Evolutionary conservation across 108 stramenopile species (phyloP).

Genomic region (Fragilaria radians): DNA sequence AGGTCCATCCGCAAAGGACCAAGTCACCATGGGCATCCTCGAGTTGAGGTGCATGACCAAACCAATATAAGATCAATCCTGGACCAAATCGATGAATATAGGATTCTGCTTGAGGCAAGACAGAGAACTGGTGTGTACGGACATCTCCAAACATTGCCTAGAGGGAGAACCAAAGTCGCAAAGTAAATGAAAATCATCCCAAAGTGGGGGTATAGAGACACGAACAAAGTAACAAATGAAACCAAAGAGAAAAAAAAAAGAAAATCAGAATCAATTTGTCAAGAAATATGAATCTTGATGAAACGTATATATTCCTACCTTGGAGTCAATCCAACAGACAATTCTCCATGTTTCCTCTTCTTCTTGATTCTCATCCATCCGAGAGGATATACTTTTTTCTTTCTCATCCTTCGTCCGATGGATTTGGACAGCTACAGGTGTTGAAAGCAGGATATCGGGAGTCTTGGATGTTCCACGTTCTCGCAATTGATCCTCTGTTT

Average conservation of each 20-base stretch:
- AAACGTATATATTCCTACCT: conserved; percentile 34
- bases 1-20: conserved; percentile 44
- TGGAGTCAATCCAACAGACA: conserved; percentile 85
- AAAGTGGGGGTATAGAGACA: neutral
- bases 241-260: neutral
- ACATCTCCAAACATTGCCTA: conserved; percentile 79
- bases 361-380: conserved; percentile 12
- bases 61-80: conserved; percentile 78
- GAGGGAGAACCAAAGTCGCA: too few species aligned
- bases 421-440: conserved; percentile 38
- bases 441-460: conserved; percentile 66
- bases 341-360: conserved; percentile 59
- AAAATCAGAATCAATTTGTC: too few species aligned
- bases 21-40: conserved; percentile 59
- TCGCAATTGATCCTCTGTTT: conserved; percentile 70
- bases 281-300: too few species aligned
- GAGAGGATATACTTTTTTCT: conserved; percentile 3
- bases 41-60: conserved; percentile 80
- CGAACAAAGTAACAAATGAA: neutral
- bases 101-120: conserved; percentile 73
- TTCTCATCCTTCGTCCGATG: neutral
- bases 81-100: conserved; percentile 84
- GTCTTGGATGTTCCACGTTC: conserved; percentile 62
- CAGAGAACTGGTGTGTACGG: conserved; percentile 54
- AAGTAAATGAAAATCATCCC: neutral